Evolutionary conservation across 1,139 yeast species (phyloP).

Genomic region (Magnusiomyces paraingens): DNA sequence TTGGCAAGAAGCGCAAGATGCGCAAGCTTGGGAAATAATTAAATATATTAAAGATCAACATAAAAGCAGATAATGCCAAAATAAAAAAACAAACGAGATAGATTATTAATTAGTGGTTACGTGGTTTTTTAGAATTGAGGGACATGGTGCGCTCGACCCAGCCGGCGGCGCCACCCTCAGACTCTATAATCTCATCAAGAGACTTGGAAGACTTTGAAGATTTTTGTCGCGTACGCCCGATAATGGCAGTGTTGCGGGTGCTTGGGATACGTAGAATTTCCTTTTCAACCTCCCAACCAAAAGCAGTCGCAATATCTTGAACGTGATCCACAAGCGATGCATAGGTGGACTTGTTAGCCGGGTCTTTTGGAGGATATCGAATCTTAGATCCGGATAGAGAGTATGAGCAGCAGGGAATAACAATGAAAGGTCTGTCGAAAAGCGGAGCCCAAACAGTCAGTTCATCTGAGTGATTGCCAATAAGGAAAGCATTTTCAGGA

Average conservation of each 20-base stretch:
- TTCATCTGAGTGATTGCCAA: constrained; percentile 95
- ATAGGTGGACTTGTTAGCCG: constrained; percentile 54
- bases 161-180: constrained; percentile 85
- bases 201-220: constrained; percentile 30
- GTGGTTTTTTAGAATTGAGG: constrained; percentile 29
- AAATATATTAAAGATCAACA: constrained; percentile 9
- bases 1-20: constrained; percentile 27
- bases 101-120: constrained; percentile 31
- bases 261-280: constrained; percentile 93
- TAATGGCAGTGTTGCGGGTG: constrained; percentile 85
- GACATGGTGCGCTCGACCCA: constrained; percentile 60
- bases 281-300: constrained; percentile 80
- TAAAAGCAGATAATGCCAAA: background rate
- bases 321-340: constrained; percentile 84
- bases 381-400: constrained; percentile 68
- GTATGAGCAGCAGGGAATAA: constrained; percentile 94
- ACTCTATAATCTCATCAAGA: constrained; percentile 42
- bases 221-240: constrained; percentile 44
- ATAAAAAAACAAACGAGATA: background rate
- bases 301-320: constrained; percentile 53
- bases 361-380: constrained; percentile 47
- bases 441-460: constrained; percentile 94
- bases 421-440: constrained; percentile 78
- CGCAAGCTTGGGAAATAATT: constrained; percentile 22
- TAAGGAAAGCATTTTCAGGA: constrained; percentile 65